Conservation (phyloP, 495 filamentous ascomycete genomes). For the Arthonia radiata region DNA sequence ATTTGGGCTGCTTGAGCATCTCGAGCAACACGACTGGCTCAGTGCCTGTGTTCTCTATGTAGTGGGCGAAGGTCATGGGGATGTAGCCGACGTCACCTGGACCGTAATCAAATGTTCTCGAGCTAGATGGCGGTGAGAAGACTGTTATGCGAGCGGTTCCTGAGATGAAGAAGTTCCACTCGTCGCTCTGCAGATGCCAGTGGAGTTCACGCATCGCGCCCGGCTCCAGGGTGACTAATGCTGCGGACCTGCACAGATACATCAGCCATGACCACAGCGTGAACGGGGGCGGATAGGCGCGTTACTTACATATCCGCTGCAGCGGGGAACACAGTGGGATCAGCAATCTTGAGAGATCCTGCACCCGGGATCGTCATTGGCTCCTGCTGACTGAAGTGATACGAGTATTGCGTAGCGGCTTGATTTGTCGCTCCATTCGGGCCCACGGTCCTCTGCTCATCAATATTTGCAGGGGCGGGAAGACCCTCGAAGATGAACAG, state of each 20-base stretch:
- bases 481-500: slow-evolving; percentile 50
- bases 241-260: no score
- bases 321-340: slow-evolving; percentile 37
- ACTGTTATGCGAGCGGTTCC: slow-evolving; percentile 43
- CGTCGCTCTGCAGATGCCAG: slow-evolving; percentile 52
- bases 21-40: slow-evolving; percentile 42
- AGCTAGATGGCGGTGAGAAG: slow-evolving; percentile 28
- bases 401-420: slow-evolving; percentile 30
- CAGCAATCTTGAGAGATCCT: slow-evolving; percentile 44
- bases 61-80: slow-evolving; percentile 37
- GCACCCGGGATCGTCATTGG: slow-evolving; percentile 30
- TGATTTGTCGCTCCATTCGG: slow-evolving; percentile 29
- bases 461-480: slow-evolving; percentile 30
- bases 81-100: slow-evolving; percentile 54
- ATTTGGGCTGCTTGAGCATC: slow-evolving; percentile 39
- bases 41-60: slow-evolving; percentile 49
- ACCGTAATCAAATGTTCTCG: slow-evolving; percentile 49
- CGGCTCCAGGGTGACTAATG: slow-evolving; percentile 38
- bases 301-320: slow-evolving; percentile 30
- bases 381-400: slow-evolving; percentile 39
- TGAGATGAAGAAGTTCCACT: slow-evolving; percentile 54
- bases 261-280: no score
- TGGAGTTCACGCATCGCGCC: slow-evolving; percentile 59
- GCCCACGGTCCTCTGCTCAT: slow-evolving; percentile 34
- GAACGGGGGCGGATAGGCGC: no score